Conservation (phyloP, 2,329 filamentous ascomycete species). For the Sporothrix pallida region DNA sequence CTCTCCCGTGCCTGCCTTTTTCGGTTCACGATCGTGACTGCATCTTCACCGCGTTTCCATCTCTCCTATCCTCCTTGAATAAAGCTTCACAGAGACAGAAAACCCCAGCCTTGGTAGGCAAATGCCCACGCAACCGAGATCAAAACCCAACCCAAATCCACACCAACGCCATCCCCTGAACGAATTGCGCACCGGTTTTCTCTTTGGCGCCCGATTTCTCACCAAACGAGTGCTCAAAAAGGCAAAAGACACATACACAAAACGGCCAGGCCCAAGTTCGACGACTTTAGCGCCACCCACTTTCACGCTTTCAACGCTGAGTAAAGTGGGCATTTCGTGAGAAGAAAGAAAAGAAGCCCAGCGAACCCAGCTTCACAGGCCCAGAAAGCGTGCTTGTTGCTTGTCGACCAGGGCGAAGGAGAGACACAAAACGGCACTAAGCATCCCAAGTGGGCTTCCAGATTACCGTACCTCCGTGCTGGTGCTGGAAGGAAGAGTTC, state of each 20-base stretch:
- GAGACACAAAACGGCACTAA: conserved; percentile 21
- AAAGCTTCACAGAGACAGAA: conserved; percentile 10
- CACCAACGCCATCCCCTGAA: background rate
- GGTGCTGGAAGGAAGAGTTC: conserved; percentile 2
- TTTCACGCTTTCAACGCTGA: conserved; percentile 30
- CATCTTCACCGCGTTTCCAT: background rate
- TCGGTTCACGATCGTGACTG: background rate
- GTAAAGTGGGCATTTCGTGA: conserved; percentile 27
- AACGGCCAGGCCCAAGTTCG: background rate
- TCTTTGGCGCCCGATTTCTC: conserved; percentile 6
- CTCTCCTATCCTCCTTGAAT: too few relatives aligned
- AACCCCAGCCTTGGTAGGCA: background rate
- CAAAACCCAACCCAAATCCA: too few relatives aligned
- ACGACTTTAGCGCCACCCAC: conserved; percentile 31
- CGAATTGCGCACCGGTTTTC: background rate
- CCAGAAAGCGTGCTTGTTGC: background rate
- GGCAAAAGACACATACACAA: background rate
- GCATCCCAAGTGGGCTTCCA: background rate
- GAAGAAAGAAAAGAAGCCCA: background rate
- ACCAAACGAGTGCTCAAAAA: background rate
- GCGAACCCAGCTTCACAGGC: background rate
- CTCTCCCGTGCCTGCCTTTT: background rate
- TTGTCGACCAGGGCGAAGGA: background rate
- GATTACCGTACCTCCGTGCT: conserved; percentile 17
- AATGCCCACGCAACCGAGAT: background rate